phyloP scores from a whole-genome alignment of 331 rosid genomes.

The Rosa hybrid region DNA sequence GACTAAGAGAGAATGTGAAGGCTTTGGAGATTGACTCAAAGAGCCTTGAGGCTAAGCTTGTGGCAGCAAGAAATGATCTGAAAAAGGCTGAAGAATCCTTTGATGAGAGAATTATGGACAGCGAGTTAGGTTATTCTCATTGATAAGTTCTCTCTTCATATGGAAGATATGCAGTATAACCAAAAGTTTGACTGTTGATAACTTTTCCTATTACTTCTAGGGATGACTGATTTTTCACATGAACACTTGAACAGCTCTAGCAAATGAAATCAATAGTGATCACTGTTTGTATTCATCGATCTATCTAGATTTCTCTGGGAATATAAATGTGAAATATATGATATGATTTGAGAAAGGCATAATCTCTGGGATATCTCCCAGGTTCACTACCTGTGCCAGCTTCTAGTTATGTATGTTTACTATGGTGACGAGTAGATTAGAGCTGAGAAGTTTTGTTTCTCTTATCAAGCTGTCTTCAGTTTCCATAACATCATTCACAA shows the following conservation, averaged over 20 bases:
- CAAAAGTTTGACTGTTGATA: not conserved
- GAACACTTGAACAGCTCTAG: not conserved
- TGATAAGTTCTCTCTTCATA: not conserved
- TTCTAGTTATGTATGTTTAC: not conserved
- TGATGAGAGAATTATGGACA: not conserved
- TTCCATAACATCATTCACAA: not conserved
- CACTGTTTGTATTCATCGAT: not conserved
- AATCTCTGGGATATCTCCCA: not conserved
- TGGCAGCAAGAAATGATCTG: slow-evolving; percentile 6
- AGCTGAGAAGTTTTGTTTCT: too few relatives aligned
- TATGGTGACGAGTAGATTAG: too few relatives aligned
- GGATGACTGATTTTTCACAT: not conserved
- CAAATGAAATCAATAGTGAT: not conserved
- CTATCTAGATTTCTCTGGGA: not conserved
- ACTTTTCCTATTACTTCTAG: not conserved
- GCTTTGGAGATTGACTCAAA: not conserved
- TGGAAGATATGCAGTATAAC: not conserved
- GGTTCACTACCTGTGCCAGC: not conserved
- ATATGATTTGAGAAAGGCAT: not conserved
- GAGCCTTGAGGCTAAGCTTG: not conserved
- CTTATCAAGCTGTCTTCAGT: not conserved
- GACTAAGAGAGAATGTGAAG: not conserved
- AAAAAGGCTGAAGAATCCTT: not conserved
- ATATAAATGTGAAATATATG: not conserved
- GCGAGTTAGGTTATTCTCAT: not conserved